These are phyloP conservation scores for Cladosporium halotolerans DNA, from an alignment of 2,329 filamentous ascomycete species.

Conservation along the genomic window DNA sequence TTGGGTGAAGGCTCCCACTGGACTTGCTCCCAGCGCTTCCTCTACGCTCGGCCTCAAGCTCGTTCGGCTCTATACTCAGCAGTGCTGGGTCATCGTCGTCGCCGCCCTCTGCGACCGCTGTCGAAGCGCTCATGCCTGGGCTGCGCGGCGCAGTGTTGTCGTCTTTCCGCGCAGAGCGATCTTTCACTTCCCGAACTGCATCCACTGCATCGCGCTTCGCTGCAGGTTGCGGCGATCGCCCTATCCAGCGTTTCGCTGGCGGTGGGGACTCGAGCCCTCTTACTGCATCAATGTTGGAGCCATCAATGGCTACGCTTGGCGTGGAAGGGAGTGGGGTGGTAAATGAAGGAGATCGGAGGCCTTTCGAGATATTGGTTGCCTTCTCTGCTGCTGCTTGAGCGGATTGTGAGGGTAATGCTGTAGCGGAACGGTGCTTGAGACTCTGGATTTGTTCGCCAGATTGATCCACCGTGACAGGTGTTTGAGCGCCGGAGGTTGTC, in stretches of 20 bases:
- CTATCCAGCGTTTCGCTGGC: conserved; percentile 10
- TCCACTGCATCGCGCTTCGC: conserved; percentile 23
- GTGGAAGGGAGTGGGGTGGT: conserved; percentile 15
- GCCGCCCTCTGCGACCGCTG: background rate
- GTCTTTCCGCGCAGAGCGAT: conserved; percentile 6
- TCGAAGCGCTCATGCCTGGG: background rate
- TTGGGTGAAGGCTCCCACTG: background rate
- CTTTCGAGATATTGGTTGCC: conserved; percentile 11
- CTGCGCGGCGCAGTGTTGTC: background rate
- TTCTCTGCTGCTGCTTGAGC: conserved; percentile 7
- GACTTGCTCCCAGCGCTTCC: conserved; percentile 1
- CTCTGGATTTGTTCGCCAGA: conserved; percentile 1
- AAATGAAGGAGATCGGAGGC: conserved; percentile 26
- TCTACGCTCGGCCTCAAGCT: background rate
- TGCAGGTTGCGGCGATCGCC: background rate
- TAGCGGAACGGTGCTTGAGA: conserved; percentile 20
- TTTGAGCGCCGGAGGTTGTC: conserved; percentile 17
- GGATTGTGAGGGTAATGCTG: conserved; percentile 12
- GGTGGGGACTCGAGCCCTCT: conserved; percentile 19
- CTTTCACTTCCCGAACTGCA: conserved; percentile 24
- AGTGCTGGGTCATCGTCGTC: background rate
- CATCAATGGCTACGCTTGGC: conserved; percentile 25
- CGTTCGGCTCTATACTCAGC: background rate
- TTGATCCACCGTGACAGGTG: conserved; percentile 7
- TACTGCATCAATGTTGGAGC: conserved; percentile 23